Conservation (phyloP, 108 stramenopile genomes). For the Nitzschia inconspicua region DNA sequence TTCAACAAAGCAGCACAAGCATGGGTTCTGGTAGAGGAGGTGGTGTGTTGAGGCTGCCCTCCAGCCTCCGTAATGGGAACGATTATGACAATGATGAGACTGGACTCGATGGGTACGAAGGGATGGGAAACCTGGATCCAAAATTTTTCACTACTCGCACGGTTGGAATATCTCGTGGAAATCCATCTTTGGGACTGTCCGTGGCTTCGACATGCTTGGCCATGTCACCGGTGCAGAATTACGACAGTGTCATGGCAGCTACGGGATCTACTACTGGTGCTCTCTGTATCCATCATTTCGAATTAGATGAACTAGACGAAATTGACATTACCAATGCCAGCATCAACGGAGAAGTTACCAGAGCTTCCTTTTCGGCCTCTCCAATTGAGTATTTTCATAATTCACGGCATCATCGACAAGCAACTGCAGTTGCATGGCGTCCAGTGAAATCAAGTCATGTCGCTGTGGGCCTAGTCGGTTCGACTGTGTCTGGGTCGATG, state of each 20-base stretch:
- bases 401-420: slow-evolving; percentile 63
- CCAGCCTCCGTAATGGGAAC: too few species aligned
- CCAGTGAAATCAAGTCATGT: slow-evolving; percentile 45
- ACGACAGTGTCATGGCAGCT: slow-evolving; percentile 27
- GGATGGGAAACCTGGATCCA: background rate
- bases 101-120: background rate
- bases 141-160: slow-evolving; percentile 33
- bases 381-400: slow-evolving; percentile 60
- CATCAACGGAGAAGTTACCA: background rate
- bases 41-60: too few species aligned
- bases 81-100: too few species aligned
- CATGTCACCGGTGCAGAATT: slow-evolving; percentile 14
- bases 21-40: too few species aligned
- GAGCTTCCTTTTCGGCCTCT: slow-evolving; percentile 24
- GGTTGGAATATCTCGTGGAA: slow-evolving; percentile 48
- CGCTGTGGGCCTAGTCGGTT: slow-evolving; percentile 57
- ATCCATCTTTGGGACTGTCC: slow-evolving; percentile 48
- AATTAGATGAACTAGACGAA: background rate
- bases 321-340: background rate
- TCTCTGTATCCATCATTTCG: slow-evolving; percentile 62
- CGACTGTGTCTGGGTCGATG: background rate
- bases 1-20: background rate
- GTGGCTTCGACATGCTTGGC: slow-evolving; percentile 66
- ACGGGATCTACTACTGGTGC: slow-evolving; percentile 77
- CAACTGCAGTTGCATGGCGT: slow-evolving; percentile 70